Evolutionary conservation across 345 rosid species (phyloP), one percentile per base, ranked within the genome.

Genomic region (Populus euphratica): DNA sequence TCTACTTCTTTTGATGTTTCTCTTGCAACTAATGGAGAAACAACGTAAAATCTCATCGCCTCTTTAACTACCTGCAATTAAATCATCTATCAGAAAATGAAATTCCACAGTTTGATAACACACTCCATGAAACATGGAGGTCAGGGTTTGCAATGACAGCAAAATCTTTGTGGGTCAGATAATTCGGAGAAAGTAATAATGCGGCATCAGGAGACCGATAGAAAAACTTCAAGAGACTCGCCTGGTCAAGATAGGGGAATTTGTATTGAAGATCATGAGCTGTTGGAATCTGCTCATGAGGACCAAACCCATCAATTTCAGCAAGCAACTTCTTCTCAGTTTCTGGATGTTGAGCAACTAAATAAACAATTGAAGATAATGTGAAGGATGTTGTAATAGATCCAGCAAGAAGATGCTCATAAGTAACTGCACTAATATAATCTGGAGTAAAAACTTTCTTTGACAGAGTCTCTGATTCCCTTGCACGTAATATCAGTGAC

Each of bases 371-470:
- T 1, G 94, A 88, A 50, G 99, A 93, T 72, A 93, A 64, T 1
- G 99, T 93, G 79, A 95, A 95, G 13, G 94, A 66, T 27, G 97
- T 95, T 10, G 99, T 95, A 10, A 92, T 90, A 16, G 99, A 95
- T 21, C 99, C 98, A 44, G 98, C 97, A 71, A 95, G 93, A 73
- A 95, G 90, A 74, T 95, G 99, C 81, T 95, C 98, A 35, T 93
- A 95, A 69, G 98, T 90, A 79, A 91, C 91, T 18, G 97, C 98
- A 50, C 98, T 92, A 1, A 95, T 79, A 69, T 93, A 91, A 75
- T 93, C 98, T 0, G 89, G 89, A 1, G 90, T 83, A 67, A 93
- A 90, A 72, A 86, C 76, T n/a, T 85, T 82, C 81, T 82, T 83
- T 4, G 91, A 78, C 61, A 77, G 78, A 52, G 82, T 81, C 75